phyloP scores from a whole-genome alignment of 768 basidiomycete species.

The Trametes cingulata region DNA sequence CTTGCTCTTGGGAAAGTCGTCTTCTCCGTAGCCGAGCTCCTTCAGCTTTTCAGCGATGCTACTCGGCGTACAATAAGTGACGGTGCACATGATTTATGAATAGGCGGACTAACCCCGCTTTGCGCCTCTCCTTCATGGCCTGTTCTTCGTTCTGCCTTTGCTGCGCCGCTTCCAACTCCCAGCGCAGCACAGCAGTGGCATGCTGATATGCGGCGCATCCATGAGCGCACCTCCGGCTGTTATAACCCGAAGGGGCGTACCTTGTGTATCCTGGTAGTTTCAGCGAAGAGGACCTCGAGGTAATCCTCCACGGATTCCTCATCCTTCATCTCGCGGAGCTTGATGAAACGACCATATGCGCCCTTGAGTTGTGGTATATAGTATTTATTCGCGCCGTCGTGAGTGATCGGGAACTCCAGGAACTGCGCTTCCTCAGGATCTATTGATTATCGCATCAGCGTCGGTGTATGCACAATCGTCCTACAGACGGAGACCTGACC shows the following conservation, averaged over 20 bases:
- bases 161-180: background rate
- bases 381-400: background rate
- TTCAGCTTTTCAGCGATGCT: background rate
- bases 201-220: background rate
- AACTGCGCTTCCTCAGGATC: background rate
- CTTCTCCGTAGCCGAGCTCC: background rate
- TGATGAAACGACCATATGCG: background rate
- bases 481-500: no score
- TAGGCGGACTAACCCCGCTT: background rate
- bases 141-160: background rate
- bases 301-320: background rate
- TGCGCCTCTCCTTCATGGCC: background rate
- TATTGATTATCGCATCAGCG: no score
- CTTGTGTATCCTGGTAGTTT: background rate
- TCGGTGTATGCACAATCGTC: no score
- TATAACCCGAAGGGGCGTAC: no score
- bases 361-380: background rate
- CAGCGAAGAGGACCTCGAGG: background rate
- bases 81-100: no score
- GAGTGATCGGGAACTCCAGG: background rate
- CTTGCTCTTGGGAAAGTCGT: background rate
- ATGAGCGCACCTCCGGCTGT: no score
- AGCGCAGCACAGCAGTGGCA: background rate
- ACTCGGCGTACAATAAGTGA: background rate
- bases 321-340: background rate